phyloP scores from a whole-genome alignment of 441 rosid genomes.

The Manihot esculenta region DNA sequence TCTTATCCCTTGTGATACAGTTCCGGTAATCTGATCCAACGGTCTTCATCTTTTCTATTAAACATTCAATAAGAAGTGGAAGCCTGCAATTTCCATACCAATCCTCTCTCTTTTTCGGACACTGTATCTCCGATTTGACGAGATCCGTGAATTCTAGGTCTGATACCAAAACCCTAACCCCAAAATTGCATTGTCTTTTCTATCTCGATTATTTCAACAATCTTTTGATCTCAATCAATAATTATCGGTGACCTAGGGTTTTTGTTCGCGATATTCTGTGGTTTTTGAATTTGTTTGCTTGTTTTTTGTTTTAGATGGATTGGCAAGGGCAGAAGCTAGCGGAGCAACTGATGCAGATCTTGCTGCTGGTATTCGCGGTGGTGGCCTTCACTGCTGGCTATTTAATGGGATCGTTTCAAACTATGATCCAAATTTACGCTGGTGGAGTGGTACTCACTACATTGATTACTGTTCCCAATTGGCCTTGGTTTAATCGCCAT shows the following conservation, averaged over 20 bases:
- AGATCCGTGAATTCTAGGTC: constrained; percentile 1
- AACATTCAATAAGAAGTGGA: no score
- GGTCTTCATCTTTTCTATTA: no score
- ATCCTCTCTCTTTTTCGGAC: neutral
- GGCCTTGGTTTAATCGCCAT: constrained; percentile 83
- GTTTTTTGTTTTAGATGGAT: constrained; percentile 51
- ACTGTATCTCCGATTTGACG: neutral
- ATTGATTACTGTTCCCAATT: constrained; percentile 74
- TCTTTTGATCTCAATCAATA: neutral
- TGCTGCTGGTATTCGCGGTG: constrained; percentile 64
- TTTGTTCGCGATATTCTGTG: neutral
- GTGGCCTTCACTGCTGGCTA: constrained; percentile 54
- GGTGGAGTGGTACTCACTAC: constrained; percentile 73
- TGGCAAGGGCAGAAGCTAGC: constrained; percentile 97
- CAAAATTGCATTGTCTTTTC: neutral
- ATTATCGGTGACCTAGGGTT: neutral
- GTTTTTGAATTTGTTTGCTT: neutral
- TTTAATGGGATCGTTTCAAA: constrained; percentile 59
- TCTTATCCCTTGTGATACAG: neutral
- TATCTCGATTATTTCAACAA: no score
- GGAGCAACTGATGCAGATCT: constrained; percentile 87
- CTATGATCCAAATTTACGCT: constrained; percentile 66
- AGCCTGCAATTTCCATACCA: neutral
- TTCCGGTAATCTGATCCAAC: neutral
- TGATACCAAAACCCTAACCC: neutral